Evolutionary conservation across 1,139 yeast species (phyloP).

Genomic region (Yamadazyma pseudoaaseri): DNA sequence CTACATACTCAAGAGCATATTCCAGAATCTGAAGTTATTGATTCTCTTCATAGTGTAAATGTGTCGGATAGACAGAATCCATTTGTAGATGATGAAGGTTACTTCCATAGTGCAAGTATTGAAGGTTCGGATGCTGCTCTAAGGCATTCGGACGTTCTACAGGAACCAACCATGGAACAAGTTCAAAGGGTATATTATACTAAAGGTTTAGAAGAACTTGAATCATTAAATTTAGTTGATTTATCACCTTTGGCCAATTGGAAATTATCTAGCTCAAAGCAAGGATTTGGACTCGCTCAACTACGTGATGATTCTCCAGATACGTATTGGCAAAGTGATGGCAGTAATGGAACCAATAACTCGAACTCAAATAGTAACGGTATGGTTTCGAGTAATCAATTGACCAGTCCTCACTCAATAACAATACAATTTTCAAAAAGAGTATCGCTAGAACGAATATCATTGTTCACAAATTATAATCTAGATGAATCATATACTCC

Average conservation of each 20-base stretch:
- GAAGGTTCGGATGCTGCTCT: constrained; percentile 12
- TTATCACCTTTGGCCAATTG: constrained; percentile 82
- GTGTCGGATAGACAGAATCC: constrained; percentile 15
- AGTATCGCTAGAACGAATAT: constrained; percentile 67
- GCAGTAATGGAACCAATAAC: constrained; percentile 40
- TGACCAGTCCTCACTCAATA: constrained; percentile 78
- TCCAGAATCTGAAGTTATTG: constrained; percentile 35
- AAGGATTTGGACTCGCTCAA: constrained; percentile 68
- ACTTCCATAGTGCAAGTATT: constrained; percentile 11
- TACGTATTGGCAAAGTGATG: constrained; percentile 95
- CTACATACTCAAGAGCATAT: constrained; percentile 33
- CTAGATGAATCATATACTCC: constrained; percentile 95
- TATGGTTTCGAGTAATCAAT: constrained; percentile 31
- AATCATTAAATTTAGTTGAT: constrained; percentile 60
- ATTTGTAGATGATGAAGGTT: constrained; percentile 16
- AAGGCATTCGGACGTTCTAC: constrained; percentile 14
- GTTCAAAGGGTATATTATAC: constrained; percentile 42
- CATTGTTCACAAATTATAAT: constrained; percentile 64
- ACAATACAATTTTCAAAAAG: constrained; percentile 80
- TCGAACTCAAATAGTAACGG: constrained; percentile 22
- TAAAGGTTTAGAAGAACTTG: constrained; percentile 56
- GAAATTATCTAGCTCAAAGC: constrained; percentile 77
- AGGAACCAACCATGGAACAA: constrained; percentile 38
- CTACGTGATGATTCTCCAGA: constrained; percentile 74
- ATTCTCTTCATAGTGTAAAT: constrained; percentile 27